These are phyloP conservation scores for Calendula officinalis DNA, from an alignment of 129 eudicot genomes.

Conservation along the genomic window DNA sequence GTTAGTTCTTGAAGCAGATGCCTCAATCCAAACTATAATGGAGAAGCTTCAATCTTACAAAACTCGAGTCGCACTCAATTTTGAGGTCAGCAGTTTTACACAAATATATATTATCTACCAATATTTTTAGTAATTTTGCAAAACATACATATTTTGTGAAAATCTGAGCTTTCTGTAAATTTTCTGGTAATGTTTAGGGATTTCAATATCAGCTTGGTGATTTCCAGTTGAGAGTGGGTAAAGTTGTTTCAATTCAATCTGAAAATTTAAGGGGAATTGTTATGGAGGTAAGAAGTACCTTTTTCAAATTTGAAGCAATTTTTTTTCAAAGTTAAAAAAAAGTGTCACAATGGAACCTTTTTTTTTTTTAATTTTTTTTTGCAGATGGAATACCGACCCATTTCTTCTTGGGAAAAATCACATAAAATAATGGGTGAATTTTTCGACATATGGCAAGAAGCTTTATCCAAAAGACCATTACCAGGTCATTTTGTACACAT, in stretches of 20 bases:
- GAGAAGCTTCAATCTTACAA: constrained; percentile 89
- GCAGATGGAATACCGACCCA: constrained; percentile 89
- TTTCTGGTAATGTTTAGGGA: constrained; percentile 46
- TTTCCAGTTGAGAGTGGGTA: constrained; percentile 87
- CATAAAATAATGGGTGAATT: constrained; percentile 79
- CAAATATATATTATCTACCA: neutral
- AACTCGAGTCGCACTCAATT: constrained; percentile 73
- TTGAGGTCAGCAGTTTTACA: constrained; percentile 54
- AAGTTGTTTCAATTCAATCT: constrained; percentile 69
- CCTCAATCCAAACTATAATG: constrained; percentile 77
- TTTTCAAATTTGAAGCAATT: neutral
- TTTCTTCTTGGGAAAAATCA: constrained; percentile 84
- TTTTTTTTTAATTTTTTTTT: constrained; percentile 4
- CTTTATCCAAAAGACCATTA: constrained; percentile 65
- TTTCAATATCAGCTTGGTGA: constrained; percentile 92
- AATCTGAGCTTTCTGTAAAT: neutral
- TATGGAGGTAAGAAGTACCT: constrained; percentile 69
- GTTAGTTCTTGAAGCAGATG: constrained; percentile 79
- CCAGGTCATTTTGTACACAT: constrained; percentile 89
- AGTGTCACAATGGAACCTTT: neutral
- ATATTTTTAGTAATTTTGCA: neutral
- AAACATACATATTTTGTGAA: neutral
- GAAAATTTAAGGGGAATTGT: constrained; percentile 88
- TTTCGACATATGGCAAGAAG: constrained; percentile 73
- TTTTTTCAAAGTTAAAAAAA: neutral